A percentile compares a stretch with the other conserved stretches of the same genome.
Evolutionary conservation across 148 eudicot genomes (phyloP).

Genomic region (Vaccinium macrocarpon): DNA sequence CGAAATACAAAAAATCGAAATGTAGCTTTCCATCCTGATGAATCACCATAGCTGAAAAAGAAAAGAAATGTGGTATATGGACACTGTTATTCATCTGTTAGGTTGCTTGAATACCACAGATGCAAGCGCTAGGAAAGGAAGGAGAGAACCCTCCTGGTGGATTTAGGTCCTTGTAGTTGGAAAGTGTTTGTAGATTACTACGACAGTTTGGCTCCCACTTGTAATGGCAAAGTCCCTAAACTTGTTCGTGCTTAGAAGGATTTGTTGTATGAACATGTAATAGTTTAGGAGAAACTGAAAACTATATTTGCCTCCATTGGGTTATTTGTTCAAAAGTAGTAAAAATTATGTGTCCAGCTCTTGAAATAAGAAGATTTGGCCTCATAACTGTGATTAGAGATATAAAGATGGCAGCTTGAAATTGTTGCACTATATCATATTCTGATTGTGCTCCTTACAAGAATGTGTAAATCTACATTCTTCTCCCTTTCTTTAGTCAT

Average conservation of each 20-base stretch:
- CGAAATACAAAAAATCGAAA: neutral
- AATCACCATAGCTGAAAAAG: neutral
- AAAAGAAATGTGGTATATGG: neutral
- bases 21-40: no score
- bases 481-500: neutral
- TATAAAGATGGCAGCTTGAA: neutral
- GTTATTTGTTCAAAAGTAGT: neutral
- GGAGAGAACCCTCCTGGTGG: conserved; percentile 67
- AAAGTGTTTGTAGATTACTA: conserved; percentile 69
- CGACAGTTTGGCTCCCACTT: conserved; percentile 38
- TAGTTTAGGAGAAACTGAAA: conserved; percentile 18
- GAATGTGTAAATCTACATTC: neutral
- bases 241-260: conserved; percentile 31
- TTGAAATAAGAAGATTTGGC: neutral
- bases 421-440: conserved; percentile 15
- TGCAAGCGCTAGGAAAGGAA: conserved; percentile 80
- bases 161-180: conserved; percentile 83
- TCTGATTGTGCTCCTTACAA: neutral
- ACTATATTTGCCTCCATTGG: neutral
- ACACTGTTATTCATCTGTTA: neutral
- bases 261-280: neutral
- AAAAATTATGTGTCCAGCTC: neutral
- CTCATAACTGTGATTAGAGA: neutral
- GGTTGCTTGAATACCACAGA: conserved; percentile 33
- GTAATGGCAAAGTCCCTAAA: conserved; percentile 49